Evolutionary conservation across 106 monocot species (phyloP).

Genomic region (Acanthochlamys bracteata): DNA sequence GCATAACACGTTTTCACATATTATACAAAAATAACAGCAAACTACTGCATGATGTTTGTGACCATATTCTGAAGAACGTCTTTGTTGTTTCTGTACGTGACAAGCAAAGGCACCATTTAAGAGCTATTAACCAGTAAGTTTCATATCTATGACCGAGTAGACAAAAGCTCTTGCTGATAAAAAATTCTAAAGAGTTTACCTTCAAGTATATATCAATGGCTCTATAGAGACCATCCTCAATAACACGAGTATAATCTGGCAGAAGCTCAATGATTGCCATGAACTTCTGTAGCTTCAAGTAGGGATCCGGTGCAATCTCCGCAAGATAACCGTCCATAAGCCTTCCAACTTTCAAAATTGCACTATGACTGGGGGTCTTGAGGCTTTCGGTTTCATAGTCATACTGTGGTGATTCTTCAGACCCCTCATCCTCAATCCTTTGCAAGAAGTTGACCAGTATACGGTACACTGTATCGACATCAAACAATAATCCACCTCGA

Average conservation of each 20-base stretch:
- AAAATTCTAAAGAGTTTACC: slow-evolving; percentile 18
- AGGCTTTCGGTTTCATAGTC: slow-evolving; percentile 65
- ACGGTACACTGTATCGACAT: slow-evolving; percentile 67
- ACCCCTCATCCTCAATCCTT: slow-evolving; percentile 61
- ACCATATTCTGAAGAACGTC: too few species aligned
- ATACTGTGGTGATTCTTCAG: slow-evolving; percentile 41
- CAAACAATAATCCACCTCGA: slow-evolving; percentile 59
- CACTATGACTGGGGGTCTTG: slow-evolving; percentile 51
- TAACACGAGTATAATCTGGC: slow-evolving; percentile 83
- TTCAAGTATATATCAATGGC: slow-evolving; percentile 92
- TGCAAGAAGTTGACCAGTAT: slow-evolving; percentile 79
- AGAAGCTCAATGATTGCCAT: slow-evolving; percentile 80
- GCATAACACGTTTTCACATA: too few species aligned
- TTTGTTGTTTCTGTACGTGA: too few species aligned
- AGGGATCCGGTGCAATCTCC: slow-evolving; percentile 88
- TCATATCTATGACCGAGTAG: not conserved
- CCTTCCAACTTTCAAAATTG: slow-evolving; percentile 77
- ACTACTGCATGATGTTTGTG: too few species aligned
- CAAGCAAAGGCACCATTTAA: too few species aligned
- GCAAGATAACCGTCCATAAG: slow-evolving; percentile 88
- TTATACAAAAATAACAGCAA: too few species aligned
- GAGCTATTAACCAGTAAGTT: too few species aligned
- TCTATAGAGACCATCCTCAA: slow-evolving; percentile 90
- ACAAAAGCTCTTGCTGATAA: too few species aligned
- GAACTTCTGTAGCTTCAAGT: slow-evolving; percentile 66